Conservation (phyloP, 164 flowering plant species). For the Vitis rotundifolia region DNA sequence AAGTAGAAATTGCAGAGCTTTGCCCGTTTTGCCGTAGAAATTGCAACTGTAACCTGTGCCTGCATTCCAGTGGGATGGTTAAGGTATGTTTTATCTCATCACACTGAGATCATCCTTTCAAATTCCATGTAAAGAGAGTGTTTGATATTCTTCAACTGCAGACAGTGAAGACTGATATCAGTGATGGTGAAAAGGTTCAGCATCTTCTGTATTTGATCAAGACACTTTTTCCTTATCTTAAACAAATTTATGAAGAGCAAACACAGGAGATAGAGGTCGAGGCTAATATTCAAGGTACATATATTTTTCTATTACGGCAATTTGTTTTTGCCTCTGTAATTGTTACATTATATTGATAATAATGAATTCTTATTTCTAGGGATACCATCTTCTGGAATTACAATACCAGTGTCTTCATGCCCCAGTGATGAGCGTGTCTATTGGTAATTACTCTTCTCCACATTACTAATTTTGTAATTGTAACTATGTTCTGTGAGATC, state of each 20-base stretch:
- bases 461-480: neutral
- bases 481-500: neutral
- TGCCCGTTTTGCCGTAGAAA: slow-evolving; percentile 75
- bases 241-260: slow-evolving; percentile 57
- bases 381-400: slow-evolving; percentile 28
- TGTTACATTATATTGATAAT: neutral
- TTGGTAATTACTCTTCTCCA: slow-evolving; percentile 44
- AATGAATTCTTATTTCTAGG: slow-evolving; percentile 30
- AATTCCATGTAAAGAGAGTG: neutral
- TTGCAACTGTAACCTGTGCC: slow-evolving; percentile 70
- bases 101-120: neutral
- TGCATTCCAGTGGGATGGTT: slow-evolving; percentile 44
- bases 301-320: neutral
- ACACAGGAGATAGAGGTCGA: slow-evolving; percentile 56
- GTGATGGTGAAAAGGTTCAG: slow-evolving; percentile 33
- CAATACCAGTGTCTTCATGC: slow-evolving; percentile 34
- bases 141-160: slow-evolving; percentile 13
- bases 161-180: slow-evolving; percentile 43
- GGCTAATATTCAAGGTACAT: slow-evolving; percentile 53
- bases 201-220: slow-evolving; percentile 51
- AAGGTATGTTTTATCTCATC: slow-evolving; percentile 37
- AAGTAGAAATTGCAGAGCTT: slow-evolving; percentile 40
- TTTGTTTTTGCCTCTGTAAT: neutral
- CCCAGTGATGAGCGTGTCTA: slow-evolving; percentile 65
- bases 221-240: slow-evolving; percentile 55